Conservation (phyloP, 148 eudicot genomes). For the Vaccinium myrtillus region DNA sequence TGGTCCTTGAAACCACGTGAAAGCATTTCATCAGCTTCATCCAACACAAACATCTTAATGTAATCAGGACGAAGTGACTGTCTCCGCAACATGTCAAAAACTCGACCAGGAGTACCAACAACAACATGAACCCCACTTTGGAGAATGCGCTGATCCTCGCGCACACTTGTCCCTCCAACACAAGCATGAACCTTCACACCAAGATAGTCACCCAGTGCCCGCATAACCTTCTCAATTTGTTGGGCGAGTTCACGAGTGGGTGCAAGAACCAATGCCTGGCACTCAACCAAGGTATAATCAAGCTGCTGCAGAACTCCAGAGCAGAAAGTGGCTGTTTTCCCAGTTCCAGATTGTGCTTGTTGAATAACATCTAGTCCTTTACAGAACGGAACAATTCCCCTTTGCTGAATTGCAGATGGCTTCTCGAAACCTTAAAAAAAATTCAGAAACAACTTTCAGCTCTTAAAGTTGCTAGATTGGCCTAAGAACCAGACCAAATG, state of each 20-base stretch:
- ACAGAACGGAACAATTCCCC: constrained; percentile 51
- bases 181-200: constrained; percentile 53
- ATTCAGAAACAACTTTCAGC: background rate
- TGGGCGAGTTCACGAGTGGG: constrained; percentile 53
- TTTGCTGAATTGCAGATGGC: constrained; percentile 52
- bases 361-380: constrained; percentile 50
- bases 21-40: constrained; percentile 57
- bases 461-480: background rate
- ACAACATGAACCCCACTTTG: constrained; percentile 50
- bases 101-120: constrained; percentile 58
- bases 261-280: constrained; percentile 54
- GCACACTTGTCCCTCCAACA: constrained; percentile 46
- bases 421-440: constrained; percentile 42
- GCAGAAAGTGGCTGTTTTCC: constrained; percentile 52
- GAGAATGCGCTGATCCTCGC: constrained; percentile 50
- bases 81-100: constrained; percentile 47
- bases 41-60: constrained; percentile 51
- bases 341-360: constrained; percentile 47
- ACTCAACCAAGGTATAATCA: constrained; percentile 37
- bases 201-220: constrained; percentile 51
- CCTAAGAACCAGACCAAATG: background rate
- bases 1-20: constrained; percentile 49
- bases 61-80: constrained; percentile 37
- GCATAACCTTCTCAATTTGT: constrained; percentile 52
- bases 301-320: constrained; percentile 49